Evolutionary conservation across 805 yeast genomes (phyloP), one percentile per base, ranked within the genome.

Genomic region (Maudiozyma saulgeensis): DNA sequence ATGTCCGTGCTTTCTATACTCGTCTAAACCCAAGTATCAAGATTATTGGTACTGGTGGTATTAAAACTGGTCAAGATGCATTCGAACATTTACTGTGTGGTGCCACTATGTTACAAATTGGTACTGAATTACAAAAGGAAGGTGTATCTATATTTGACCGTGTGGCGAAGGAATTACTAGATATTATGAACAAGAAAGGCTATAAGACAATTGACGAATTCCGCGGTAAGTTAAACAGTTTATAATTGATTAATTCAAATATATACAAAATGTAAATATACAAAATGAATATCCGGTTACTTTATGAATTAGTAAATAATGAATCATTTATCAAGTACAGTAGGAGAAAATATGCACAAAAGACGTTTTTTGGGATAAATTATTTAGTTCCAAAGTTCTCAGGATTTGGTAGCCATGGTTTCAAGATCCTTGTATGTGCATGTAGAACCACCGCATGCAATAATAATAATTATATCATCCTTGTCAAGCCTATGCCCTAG

Each of bases 401-500:
- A 28, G 12, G 6, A 28, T 8, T 28, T 28, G 9, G 32, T 13
- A 19, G 13, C 13, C 39, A 34, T 21, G 12, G 11, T n/a, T 45
- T 54, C 53, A 44, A 66, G 48, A 45, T 65, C 68, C 16, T 59
- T 58, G 37, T 60, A 18, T 2, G 66, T 56, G 8, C 63, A 64
- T 2, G 71, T 57, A 26, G 73, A 66, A 3, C 77, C 78, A 4
- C 85, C 86, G 56, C 86, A 80, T 1, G 77, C 84, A 31, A 81
- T 72, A 2, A 78, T 68, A 3, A 80, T 74, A 2, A 80, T 66
- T 13, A 76, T 67, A 34, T 72, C 75, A 42, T 77, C 75, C 15
- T 58, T 45, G 5, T 56, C 38, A 28, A 56, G 38, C 21, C 49
- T 47, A 15, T 35, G 42, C 11, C 44, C 45, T 16, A 55, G 38